Base-by-base conservation (phyloP, 768 basidiomycete species). In the Kwoniella newhampshirensis region DNA sequence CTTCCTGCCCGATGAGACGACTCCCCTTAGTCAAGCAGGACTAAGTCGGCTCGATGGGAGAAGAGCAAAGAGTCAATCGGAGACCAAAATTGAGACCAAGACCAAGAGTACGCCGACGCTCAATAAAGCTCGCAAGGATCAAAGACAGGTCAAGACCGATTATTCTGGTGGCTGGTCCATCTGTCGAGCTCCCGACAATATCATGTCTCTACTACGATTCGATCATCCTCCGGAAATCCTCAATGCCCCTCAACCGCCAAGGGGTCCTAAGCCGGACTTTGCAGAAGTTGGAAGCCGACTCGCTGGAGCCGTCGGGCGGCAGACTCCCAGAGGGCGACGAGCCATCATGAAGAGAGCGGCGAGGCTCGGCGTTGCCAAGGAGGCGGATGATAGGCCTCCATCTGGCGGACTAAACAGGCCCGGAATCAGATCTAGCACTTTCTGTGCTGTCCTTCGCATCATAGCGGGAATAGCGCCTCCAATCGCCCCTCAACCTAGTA, bases 391-490 rank as follows among this genome's bases (percentile, higher is more conserved):
- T 18, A 7, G 36, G 7, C 43, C 53, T 20, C 26, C 46, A n/a
- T 43, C 47, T 48, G 13, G 17, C 3, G 42, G 36, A 1, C 13
- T 13, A 6, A 6, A 13, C 7, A 32, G 6, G 32, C 32, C 6
- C 32, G 54, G 45, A 0, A 56, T 56, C 20, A n/a, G 1, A 12
- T 64, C 62, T 7, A 51, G 42, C 32, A 51, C 17, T 18, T 64
- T 60, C 40, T 30, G 43, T 41, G 30, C 23, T 3, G 54, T 64
- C 13, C 32, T 64, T 15, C 47, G 62, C 1, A 47, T 64, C 18
- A 18, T 64, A 26, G 45, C 47, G 11, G 57, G 42, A 17, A 35
- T 56, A 26, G 37, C 35, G 2, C 8, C 0, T n/a, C 36, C 57
- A 2, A 3, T 8, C 4, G 30, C 48, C 17, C 40, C 26, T 6